phyloP scores from a whole-genome alignment of 1,284 basidiomycete species.

The Ceratobasidium sp. region DNA sequence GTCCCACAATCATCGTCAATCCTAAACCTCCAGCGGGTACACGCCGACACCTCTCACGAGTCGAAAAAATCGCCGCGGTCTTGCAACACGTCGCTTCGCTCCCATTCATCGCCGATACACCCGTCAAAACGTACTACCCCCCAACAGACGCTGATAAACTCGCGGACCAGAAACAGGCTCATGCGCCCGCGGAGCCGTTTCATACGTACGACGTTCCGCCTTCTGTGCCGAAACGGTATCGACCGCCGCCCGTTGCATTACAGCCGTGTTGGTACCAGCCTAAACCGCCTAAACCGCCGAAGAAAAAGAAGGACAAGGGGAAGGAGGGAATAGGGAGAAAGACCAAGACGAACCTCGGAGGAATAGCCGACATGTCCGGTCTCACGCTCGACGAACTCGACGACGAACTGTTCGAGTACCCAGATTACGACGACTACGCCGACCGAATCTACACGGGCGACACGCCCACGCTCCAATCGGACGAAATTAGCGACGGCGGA shows the following conservation, averaged over 20 bases:
- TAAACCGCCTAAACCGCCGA: conserved; percentile 14
- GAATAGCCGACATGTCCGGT: neutral
- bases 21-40: neutral
- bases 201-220: conserved; percentile 17
- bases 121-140: conserved; percentile 36
- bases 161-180: neutral
- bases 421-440: conserved; percentile 21
- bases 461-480: conserved; percentile 36
- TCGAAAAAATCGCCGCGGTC: conserved; percentile 40
- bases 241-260: conserved; percentile 8
- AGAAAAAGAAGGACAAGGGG: conserved; percentile 22
- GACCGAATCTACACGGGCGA: neutral
- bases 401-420: conserved; percentile 29
- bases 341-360: conserved; percentile 6
- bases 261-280: conserved; percentile 38
- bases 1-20: conserved; percentile 25
- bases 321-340: neutral
- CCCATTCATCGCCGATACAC: conserved; percentile 16
- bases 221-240: conserved; percentile 33
- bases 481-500: neutral
- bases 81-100: conserved; percentile 33
- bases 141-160: conserved; percentile 17
- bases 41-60: conserved; percentile 29
- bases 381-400: neutral
- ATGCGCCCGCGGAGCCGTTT: conserved; percentile 18